Evolutionary conservation across 177 flowering plant species (phyloP), one percentile per base, ranked within the genome.

Genomic region (Vitis hybrid): DNA sequence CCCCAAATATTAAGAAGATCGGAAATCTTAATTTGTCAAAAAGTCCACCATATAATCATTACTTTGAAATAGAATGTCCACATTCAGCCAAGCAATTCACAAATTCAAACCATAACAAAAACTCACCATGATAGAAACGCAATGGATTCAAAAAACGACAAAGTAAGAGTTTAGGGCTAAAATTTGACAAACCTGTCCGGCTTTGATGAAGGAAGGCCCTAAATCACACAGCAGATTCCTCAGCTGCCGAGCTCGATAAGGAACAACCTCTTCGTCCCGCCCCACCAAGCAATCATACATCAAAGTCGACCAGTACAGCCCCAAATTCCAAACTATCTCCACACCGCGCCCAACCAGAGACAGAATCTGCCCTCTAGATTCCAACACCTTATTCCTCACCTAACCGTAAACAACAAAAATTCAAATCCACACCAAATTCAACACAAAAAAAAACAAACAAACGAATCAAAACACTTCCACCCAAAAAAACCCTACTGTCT

Each of bases 141-240:
- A 0, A 26, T 26, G 30, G 30, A 26, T 26, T 26, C 30, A 26
- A 26, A 63, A 34, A 64, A 3, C 4, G 6, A 60, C 12, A 39
- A 39, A 34, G 45, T 34, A 52, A 51, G 51, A 30, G 11, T 30
- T 57, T 50, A 50, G 2, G 52, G 66, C 7, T 50, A 17, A 45
- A 68, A 51, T 15, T 32, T 4, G 23, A 65, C 80, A 39, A 72
- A 95, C 99, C 98, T 95, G 99, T 9, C 99, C 98, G 50, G 94
- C 99, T 88, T 95, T 93, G 70, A 95, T 89, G 75, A 95, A 95
- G 19, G 99, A 95, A 73, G 99, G 99, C 18, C 99, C 99, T 72
- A 95, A 75, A 80, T 90, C 87, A 78, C 98, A 93, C 71, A 95
- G 75, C 23, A 95, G 87, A 78, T 90, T 91, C 74, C 99, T 77